Evolutionary conservation across 805 yeast species (phyloP), one percentile per base, ranked within the genome.

Genomic region (Metschnikowia cubensis): DNA sequence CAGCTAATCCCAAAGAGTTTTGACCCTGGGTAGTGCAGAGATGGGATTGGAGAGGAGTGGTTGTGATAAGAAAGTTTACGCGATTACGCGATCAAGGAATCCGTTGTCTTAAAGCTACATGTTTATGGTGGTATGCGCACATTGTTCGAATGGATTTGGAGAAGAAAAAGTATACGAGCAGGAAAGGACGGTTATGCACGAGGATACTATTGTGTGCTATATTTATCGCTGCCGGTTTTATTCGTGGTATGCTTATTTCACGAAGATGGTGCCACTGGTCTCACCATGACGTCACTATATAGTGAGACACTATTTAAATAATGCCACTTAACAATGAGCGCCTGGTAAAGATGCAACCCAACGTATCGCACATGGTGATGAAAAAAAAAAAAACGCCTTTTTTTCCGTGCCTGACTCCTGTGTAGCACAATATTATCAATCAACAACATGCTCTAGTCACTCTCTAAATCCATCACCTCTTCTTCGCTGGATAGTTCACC

Each of bases 391-490:
- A 7, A 22, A 1, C 11, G 8, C 29, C 5, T 25, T 25, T 5
- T 25, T 25, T 25, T 25, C 11, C 29, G 29, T 25, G 29, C 29
- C 29, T 3, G 13, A 25, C 29, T 22, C 11, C 29, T 4, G 29
- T 25, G 8, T 8, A 25, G 29, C 29, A 25, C 29, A 25, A 25
- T 25, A 25, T 25, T 25, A 25, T 25, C 29, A 20, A 20, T 20
- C 21, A 37, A 11, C 11, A 18, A 35, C 4, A 34, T n/a, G 29
- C 6, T 13, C 15, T 39, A 80, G 48, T 81, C 85, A 60, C 82
- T 78, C 50, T 80, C 85, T 20, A 81, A 71, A 58, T 82, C 85
- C 87, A 82, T 81, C 1, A 68, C 60, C 45, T 78, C 83, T 45
- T 77, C 84, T 49, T 76, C 82, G 57, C 81, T 76, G 6, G 76